Evolutionary conservation across 2,329 filamentous ascomycete species (phyloP).

Genomic region (Setomelanomma holmii): DNA sequence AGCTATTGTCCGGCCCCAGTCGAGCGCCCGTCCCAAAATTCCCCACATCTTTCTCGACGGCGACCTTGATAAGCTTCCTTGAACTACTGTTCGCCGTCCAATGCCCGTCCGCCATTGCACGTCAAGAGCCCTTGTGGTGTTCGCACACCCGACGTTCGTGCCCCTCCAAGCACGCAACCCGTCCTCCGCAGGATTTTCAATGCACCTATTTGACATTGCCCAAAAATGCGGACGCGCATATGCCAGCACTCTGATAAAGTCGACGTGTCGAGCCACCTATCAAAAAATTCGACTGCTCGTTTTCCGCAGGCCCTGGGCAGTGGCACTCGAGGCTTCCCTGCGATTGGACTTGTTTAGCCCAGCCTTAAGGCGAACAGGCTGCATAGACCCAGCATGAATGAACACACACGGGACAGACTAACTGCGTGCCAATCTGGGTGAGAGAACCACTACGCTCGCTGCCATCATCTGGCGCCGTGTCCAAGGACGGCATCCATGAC

Average conservation of each 20-base stretch:
- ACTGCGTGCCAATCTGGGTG: slow-evolving; percentile 19
- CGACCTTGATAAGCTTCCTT: slow-evolving; percentile 40
- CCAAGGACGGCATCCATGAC: slow-evolving; percentile 9
- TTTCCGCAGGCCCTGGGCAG: slow-evolving; percentile 30
- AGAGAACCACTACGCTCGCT: slow-evolving; percentile 15
- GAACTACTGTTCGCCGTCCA: slow-evolving; percentile 25
- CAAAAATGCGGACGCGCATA: slow-evolving; percentile 26
- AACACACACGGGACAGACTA: slow-evolving; percentile 49
- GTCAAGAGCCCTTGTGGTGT: neutral
- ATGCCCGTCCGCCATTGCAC: slow-evolving; percentile 17
- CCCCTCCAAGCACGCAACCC: slow-evolving; percentile 29
- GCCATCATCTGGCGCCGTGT: slow-evolving; percentile 17
- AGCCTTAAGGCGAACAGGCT: slow-evolving; percentile 24
- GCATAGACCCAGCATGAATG: slow-evolving; percentile 47
- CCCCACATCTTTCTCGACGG: slow-evolving; percentile 30
- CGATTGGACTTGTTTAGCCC: slow-evolving; percentile 31
- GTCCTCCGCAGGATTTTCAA: slow-evolving; percentile 25
- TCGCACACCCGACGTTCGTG: slow-evolving; percentile 7
- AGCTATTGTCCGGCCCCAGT: slow-evolving; percentile 7
- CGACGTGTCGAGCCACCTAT: slow-evolving; percentile 32
- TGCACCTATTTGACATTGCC: slow-evolving; percentile 19
- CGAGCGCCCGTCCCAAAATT: slow-evolving; percentile 13
- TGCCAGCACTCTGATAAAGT: slow-evolving; percentile 27
- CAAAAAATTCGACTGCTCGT: slow-evolving; percentile 29
- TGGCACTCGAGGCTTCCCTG: slow-evolving; percentile 21